These are phyloP conservation scores for Porcisia deanei DNA, from an alignment of 208 protist genomes.

Conservation along the genomic window DNA sequence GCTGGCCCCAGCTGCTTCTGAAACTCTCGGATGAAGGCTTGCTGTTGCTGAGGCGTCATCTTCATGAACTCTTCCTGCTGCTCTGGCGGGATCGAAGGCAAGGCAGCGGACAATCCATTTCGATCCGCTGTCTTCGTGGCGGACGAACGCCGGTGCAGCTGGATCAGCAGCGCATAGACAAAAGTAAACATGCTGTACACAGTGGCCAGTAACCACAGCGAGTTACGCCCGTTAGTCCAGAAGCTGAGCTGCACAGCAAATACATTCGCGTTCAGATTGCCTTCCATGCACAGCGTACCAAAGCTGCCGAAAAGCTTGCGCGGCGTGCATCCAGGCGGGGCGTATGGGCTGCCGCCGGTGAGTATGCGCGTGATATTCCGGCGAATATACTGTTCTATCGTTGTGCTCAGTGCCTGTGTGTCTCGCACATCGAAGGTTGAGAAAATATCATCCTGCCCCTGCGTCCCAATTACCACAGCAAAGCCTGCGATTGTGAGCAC, in stretches of 20 bases:
- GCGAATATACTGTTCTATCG: conserved; percentile 41
- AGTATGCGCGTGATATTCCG: conserved; percentile 3
- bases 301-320: conserved; percentile 47
- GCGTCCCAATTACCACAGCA: conserved; percentile 41
- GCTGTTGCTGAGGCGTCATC: conserved; percentile 54
- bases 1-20: conserved; percentile 36
- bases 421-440: conserved; percentile 38
- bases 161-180: conserved; percentile 56
- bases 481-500: conserved; percentile 59
- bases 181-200: conserved; percentile 59
- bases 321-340: conserved; percentile 14
- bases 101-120: neutral
- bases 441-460: conserved; percentile 60
- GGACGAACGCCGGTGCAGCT: conserved; percentile 39
- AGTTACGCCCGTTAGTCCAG: conserved; percentile 66
- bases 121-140: neutral
- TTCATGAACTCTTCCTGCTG: conserved; percentile 41
- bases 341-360: too few species aligned
- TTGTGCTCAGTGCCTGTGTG: conserved; percentile 36
- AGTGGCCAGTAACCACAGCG: conserved; percentile 75
- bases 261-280: conserved; percentile 57
- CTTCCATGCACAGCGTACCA: conserved; percentile 62
- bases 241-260: conserved; percentile 64
- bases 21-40: conserved; percentile 43
- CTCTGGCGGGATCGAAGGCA: conserved; percentile 37